phyloP scores from a whole-genome alignment of 805 yeast species.

The Priceomyces melissophilus region DNA sequence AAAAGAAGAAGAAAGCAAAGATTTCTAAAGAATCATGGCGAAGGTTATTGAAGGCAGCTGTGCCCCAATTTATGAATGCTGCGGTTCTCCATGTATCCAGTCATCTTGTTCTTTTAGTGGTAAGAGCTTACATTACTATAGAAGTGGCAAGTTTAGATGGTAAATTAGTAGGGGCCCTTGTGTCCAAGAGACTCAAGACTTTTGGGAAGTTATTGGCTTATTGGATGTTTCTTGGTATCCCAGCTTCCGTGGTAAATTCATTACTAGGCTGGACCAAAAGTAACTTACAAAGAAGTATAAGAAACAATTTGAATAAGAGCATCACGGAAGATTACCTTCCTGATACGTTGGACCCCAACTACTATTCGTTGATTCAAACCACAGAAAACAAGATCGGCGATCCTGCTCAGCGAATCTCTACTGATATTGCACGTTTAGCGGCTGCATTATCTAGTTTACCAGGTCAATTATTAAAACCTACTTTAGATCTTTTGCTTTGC shows the following conservation, averaged over 20 bases:
- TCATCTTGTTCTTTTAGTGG: constrained; percentile 58
- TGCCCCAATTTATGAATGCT: constrained; percentile 27
- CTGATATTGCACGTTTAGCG: constrained; percentile 74
- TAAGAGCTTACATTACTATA: constrained; percentile 71
- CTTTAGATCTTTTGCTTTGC: constrained; percentile 73
- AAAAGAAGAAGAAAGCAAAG: constrained; percentile 19
- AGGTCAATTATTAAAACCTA: constrained; percentile 79
- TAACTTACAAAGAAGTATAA: constrained; percentile 54
- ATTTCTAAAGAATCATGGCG: constrained; percentile 27
- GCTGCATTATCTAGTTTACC: constrained; percentile 70
- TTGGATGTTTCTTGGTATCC: constrained; percentile 86
- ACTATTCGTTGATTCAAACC: constrained; percentile 67
- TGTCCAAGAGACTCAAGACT: constrained; percentile 61
- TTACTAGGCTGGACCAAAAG: constrained; percentile 59
- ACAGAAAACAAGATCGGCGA: constrained; percentile 53
- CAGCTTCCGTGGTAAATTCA: constrained; percentile 79
- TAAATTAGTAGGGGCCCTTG: constrained; percentile 72
- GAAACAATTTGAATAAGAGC: constrained; percentile 60
- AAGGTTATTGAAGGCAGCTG: constrained; percentile 31
- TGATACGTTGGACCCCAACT: constrained; percentile 61
- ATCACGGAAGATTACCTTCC: constrained; percentile 73
- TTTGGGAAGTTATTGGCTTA: constrained; percentile 60
- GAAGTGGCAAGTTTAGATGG: constrained; percentile 89
- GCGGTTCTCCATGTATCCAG: constrained; percentile 37
- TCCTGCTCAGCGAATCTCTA: constrained; percentile 80